Percentiles rank a stretch among this genome's conserved stretches.
phyloP scores from a whole-genome alignment of 768 basidiomycete genomes.

The Boletus pseudo-olivaceus region DNA sequence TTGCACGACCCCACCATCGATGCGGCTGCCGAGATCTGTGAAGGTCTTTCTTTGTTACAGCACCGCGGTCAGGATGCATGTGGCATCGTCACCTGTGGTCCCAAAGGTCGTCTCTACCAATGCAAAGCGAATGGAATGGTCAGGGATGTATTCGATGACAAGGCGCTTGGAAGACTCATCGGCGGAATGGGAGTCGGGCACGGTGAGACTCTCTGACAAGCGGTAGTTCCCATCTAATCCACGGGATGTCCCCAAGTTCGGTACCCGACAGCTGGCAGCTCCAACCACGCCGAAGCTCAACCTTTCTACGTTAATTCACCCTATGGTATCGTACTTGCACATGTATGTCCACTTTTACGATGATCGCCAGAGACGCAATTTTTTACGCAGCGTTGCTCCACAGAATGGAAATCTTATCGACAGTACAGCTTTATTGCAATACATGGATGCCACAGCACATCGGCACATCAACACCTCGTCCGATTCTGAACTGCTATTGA shows the following conservation, averaged over 20 bases:
- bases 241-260: conserved; percentile 55
- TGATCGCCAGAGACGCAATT: not conserved
- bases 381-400: conserved; percentile 2
- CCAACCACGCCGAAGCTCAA: conserved; percentile 95
- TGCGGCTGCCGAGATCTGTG: conserved; percentile 85
- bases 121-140: conserved; percentile 99
- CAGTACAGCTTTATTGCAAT: conserved; percentile 79
- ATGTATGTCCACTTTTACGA: conserved; percentile 52
- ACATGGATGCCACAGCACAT: conserved; percentile 94
- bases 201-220: conserved; percentile 47
- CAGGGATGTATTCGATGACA: conserved; percentile 88
- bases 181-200: conserved; percentile 99
- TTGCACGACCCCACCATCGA: conserved; percentile 72
- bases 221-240: conserved; percentile 7
- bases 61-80: conserved; percentile 98
- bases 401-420: conserved; percentile 99
- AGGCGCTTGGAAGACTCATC: conserved; percentile 68
- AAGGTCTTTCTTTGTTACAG: conserved; percentile 93
- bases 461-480: conserved; percentile 98
- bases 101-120: conserved; percentile 93
- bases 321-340: conserved; percentile 96
- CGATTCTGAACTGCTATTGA: conserved; percentile 95
- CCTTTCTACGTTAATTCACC: conserved; percentile 99
- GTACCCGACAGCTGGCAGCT: conserved; percentile 97
- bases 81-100: conserved; percentile 94